Evolutionary conservation across 768 basidiomycete genomes (phyloP), one percentile per base, ranked within the genome.

Genomic region (Coprinellus aureogranulatus): DNA sequence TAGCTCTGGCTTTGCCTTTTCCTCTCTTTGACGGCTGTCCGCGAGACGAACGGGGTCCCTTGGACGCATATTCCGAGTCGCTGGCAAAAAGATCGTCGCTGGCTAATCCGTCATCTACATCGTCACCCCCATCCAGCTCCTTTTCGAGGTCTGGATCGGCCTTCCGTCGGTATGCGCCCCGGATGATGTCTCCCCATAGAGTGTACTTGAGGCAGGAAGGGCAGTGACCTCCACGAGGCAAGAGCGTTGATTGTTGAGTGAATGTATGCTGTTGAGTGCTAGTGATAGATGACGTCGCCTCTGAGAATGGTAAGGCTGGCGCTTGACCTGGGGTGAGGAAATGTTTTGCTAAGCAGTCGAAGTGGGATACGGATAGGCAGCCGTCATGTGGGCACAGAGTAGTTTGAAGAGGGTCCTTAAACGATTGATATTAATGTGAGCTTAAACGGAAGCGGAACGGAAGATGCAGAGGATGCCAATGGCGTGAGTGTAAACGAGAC

Each of bases 121-220:
- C 31, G 8, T 64, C 74, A 14, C 70, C 69, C 23, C 73, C 70
- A 26, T 62, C 62, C 25, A 67, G 51, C n/a, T 68, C 69, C 9
- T 62, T 34, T 31, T 52, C 50, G 50, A 68, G 68, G 1, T 64
- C 63, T 3, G 67, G 42, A 28, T 65, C 64, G n/a, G 70, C 70
- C 5, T 75, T 75, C 18, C 86, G 77, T 18, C 86, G 76, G 65
- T 83, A 86, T 62, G 79, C 83, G 2, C 85, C 87, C 14, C 81
- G 77, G 27, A 89, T 70, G 22, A 90, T 67, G 62, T 90, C 87
- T 4, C 88, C 88, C 88, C 87, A 90, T 0, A 89, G 75, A 3
- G 75, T 76, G 62, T 87, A 89, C 0, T 71, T 66, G 3, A 65
- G 59, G 60, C 88, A 90, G 1, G 73, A 70, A 12, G 61, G 67